A percentile compares a stretch with the other conserved stretches of the same genome.
Conservation (phyloP, 768 basidiomycete species). For the Tricholoma matsutake region DNA sequence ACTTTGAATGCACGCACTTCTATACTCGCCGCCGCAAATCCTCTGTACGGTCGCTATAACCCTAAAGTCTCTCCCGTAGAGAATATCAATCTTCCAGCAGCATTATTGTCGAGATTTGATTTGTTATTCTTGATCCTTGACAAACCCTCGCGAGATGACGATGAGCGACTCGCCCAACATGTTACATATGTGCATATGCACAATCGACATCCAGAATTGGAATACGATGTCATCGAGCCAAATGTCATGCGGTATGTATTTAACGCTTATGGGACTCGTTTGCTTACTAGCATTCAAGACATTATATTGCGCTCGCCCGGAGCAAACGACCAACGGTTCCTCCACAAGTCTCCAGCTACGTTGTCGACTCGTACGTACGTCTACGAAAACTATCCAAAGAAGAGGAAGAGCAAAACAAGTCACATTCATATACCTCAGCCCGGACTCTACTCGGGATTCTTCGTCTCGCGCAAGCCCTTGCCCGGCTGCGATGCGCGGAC, state of each 20-base stretch:
- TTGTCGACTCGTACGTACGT: conserved; percentile 94
- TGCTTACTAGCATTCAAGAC: conserved; percentile 42
- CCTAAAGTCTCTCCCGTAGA: conserved; percentile 97
- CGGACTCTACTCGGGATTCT: conserved; percentile 94
- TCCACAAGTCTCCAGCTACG: conserved; percentile 81
- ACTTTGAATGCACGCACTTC: conserved; percentile 97
- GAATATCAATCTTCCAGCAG: conserved; percentile 98
- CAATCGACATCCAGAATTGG: conserved; percentile 82
- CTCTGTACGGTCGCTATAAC: conserved; percentile 97
- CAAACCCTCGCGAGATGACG: conserved; percentile 91
- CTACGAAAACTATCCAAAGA: conserved; percentile 92
- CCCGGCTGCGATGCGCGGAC: conserved; percentile 83
- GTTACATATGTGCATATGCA: conserved; percentile 99
- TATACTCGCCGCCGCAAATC: conserved; percentile 97
- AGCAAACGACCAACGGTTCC: conserved; percentile 89
- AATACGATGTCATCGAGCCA: conserved; percentile 82
- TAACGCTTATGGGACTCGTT: not conserved
- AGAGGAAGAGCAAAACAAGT: conserved; percentile 83
- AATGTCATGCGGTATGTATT: conserved; percentile 74
- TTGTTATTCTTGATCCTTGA: conserved; percentile 95
- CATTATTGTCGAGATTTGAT: conserved; percentile 94
- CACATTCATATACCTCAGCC: conserved; percentile 92
- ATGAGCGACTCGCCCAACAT: conserved; percentile 94
- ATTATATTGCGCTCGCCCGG: conserved; percentile 93
- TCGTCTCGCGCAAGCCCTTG: conserved; percentile 91